Base-by-base conservation (phyloP, 2,329 filamentous ascomycete species). In the Fusarium acutatum region DNA sequence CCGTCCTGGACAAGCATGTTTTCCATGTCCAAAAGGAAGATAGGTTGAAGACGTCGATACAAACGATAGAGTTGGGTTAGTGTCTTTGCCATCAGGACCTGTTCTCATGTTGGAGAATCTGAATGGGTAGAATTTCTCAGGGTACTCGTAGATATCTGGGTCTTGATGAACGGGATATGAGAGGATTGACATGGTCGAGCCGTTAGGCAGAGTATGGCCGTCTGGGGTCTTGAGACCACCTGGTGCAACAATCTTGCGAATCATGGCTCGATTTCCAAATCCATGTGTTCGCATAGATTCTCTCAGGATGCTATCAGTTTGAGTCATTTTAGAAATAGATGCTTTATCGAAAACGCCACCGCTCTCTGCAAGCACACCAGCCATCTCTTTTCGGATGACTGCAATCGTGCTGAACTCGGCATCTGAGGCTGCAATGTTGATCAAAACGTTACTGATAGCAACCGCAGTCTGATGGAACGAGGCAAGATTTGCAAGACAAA, bases 251-350 rank as follows among this genome's bases (percentile, higher is more conserved):
- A 82, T 71, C 50, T 76, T 77, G 11, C 81, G 81, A 57, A 79
- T 75, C 24, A 77, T 71, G 4, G 77, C 69, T 50, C 80, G 79
- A 5, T 74, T 74, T 11, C 77, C 77, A 28, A 82, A 80, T 0
- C 81, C 76, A 26, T 84, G 67, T 2, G 82, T 66, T 8, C 85
- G 80, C 58, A 86, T 76, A 0, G 84, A 85, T 69, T 87, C 85
- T 24, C 85, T 81, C 4, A 82, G 75, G 1, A 83, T 78, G 43
- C 84, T 86, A 65, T 87, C 85, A 8, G 82, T 77, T 4, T 75
- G 76, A 0, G 78, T 74, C 80, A 87, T 81, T 13, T 79, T 79
- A 61, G 20, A 85, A 69, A 22, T 78, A 71, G 30, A 75, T 61
- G 37, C 53, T 83, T 85, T 26, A 80, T 83, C 85, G 83, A 87